Evolutionary conservation across 139 green algal genomes (phyloP).

Genomic region (Volvox africanus): DNA sequence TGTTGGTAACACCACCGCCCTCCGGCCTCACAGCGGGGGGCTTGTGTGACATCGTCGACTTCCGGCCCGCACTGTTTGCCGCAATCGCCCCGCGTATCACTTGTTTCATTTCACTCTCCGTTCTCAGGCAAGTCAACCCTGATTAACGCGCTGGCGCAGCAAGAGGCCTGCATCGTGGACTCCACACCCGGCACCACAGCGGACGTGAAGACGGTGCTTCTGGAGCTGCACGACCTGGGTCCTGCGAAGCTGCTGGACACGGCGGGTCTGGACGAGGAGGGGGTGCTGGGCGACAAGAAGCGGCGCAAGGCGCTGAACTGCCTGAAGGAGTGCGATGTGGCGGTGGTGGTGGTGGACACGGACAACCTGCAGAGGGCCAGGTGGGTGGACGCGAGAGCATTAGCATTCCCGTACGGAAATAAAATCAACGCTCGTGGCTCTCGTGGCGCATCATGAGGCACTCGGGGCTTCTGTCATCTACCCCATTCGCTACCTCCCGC

Average conservation of each 20-base stretch:
- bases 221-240: slow-evolving; percentile 78
- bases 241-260: slow-evolving; percentile 80
- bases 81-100: background rate
- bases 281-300: slow-evolving; percentile 77
- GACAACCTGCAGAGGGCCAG: background rate
- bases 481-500: background rate
- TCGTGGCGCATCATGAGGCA: too few relatives aligned
- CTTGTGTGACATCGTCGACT: too few relatives aligned
- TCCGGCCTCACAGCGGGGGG: too few relatives aligned
- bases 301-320: slow-evolving; percentile 63
- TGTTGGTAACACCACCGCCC: too few relatives aligned
- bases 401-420: too few relatives aligned
- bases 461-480: background rate
- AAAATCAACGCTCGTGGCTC: too few relatives aligned
- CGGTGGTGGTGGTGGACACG: slow-evolving; percentile 33
- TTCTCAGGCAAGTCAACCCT: slow-evolving; percentile 55
- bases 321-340: slow-evolving; percentile 69
- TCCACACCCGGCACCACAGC: slow-evolving; percentile 74
- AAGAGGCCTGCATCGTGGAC: slow-evolving; percentile 80
- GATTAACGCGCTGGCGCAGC: slow-evolving; percentile 78
- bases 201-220: slow-evolving; percentile 68
- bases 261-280: slow-evolving; percentile 62
- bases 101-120: background rate
- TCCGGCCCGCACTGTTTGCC: too few relatives aligned
- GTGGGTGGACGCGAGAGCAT: background rate